A percentile compares a stretch with the other conserved stretches of the same genome.
These are phyloP conservation scores for Cutaneotrichosporon daszewskae DNA, from an alignment of 1,284 basidiomycete genomes.

Conservation along the genomic window DNA sequence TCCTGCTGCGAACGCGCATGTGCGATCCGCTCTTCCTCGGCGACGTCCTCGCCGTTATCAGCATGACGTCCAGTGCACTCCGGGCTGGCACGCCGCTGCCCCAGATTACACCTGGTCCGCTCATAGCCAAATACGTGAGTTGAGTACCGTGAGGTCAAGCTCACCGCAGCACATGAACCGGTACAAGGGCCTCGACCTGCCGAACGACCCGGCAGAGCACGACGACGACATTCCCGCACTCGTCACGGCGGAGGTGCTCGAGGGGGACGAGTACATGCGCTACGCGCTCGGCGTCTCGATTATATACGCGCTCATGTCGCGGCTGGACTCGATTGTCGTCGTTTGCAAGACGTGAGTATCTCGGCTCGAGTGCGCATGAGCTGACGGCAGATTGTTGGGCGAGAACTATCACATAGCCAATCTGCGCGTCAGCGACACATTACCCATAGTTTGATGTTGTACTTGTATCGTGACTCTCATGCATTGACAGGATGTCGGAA, in stretches of 20 bases:
- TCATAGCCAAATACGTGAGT: slow-evolving; percentile 65
- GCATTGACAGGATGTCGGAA: too few species aligned
- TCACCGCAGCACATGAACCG: slow-evolving; percentile 28
- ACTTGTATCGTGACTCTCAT: neutral
- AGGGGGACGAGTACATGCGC: slow-evolving; percentile 43
- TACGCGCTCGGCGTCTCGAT: slow-evolving; percentile 45
- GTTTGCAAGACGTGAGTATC: slow-evolving; percentile 41
- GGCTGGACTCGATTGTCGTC: slow-evolving; percentile 41
- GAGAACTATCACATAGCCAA: slow-evolving; percentile 42
- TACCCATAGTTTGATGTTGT: neutral
- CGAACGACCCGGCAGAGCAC: slow-evolving; percentile 29
- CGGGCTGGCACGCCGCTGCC: slow-evolving; percentile 71
- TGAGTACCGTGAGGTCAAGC: neutral
- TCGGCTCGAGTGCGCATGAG: neutral
- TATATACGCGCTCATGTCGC: slow-evolving; percentile 38
- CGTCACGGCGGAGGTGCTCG: slow-evolving; percentile 43
- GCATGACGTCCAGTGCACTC: slow-evolving; percentile 55
- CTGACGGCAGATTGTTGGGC: slow-evolving; percentile 32
- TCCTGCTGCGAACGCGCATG: slow-evolving; percentile 67
- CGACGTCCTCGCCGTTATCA: slow-evolving; percentile 71
- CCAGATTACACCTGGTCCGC: slow-evolving; percentile 77
- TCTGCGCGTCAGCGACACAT: slow-evolving; percentile 4
- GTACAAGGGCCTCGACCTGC: slow-evolving; percentile 35
- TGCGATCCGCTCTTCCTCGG: slow-evolving; percentile 76
- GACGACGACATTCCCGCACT: slow-evolving; percentile 36